Percentiles rank a stretch among this genome's conserved stretches.
These are phyloP conservation scores for Phylloporus arenicola DNA, from an alignment of 768 basidiomycete species.

Conservation along the genomic window DNA sequence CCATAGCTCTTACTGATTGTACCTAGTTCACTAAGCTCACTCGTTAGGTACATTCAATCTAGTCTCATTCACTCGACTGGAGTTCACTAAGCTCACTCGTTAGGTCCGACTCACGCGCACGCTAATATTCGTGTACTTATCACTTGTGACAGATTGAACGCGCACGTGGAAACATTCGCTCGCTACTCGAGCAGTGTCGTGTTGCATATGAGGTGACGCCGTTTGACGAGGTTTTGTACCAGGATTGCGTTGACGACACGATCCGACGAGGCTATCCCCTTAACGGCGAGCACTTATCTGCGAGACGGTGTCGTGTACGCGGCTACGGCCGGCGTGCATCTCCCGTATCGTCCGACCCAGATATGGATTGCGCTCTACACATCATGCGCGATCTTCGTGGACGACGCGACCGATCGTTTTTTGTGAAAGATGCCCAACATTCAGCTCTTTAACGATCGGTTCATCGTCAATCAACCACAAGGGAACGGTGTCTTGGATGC, in stretches of 20 bases:
- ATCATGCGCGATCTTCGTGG: constrained; percentile 32
- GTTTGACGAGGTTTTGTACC: constrained; percentile 14
- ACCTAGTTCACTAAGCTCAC: too few species aligned
- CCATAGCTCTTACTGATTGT: too few species aligned
- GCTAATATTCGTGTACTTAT: background rate
- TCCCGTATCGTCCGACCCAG: constrained; percentile 15
- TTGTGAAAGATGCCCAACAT: constrained; percentile 17
- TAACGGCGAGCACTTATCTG: constrained; percentile 25
- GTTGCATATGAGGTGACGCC: constrained; percentile 10
- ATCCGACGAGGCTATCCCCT: constrained; percentile 23
- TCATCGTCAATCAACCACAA: constrained; percentile 27
- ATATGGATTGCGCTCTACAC: constrained; percentile 38
- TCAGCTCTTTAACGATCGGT: constrained; percentile 32
- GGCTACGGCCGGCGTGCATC: constrained; percentile 26
- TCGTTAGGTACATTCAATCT: too few species aligned
- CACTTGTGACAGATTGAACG: constrained; percentile 5
- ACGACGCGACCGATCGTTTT: constrained; percentile 31
- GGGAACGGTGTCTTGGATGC: constrained; percentile 28
- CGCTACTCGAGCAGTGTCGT: constrained; percentile 13
- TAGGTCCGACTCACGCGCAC: too few species aligned
- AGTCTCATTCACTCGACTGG: too few species aligned
- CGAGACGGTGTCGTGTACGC: constrained; percentile 28
- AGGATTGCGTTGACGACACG: constrained; percentile 22
- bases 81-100: too few species aligned
- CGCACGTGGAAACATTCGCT: constrained; percentile 11